Percentiles rank a stretch among this genome's conserved stretches.
phyloP scores from a whole-genome alignment of 129 eudicot genomes.

The Pulicaria dysenterica region DNA sequence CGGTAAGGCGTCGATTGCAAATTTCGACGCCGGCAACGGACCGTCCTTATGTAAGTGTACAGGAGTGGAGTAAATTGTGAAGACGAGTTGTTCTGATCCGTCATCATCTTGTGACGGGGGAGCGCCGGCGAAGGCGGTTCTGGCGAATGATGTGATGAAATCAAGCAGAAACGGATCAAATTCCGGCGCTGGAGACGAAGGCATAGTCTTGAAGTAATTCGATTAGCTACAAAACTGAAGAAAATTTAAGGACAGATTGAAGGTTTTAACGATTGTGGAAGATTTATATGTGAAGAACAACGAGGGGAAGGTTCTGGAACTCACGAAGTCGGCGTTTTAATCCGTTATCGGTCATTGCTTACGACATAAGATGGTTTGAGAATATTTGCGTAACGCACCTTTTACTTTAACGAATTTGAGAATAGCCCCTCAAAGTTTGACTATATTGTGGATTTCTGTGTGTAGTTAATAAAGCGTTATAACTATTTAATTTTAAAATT shows the following conservation, averaged over 20 bases:
- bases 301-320: slow-evolving; percentile 35
- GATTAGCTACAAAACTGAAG: background rate
- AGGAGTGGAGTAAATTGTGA: background rate
- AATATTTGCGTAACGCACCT: background rate
- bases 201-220: slow-evolving; percentile 10
- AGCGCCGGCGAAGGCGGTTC: slow-evolving; percentile 17
- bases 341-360: slow-evolving; percentile 28
- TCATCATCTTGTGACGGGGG: background rate
- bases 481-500: too few species aligned
- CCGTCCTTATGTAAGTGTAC: slow-evolving; percentile 8
- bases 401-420: background rate
- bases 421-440: slow-evolving; percentile 3
- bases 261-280: background rate
- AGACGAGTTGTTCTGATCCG: background rate
- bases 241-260: background rate
- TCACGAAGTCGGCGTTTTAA: background rate
- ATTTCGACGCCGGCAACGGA: slow-evolving; percentile 54
- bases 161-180: background rate
- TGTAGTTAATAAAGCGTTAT: too few species aligned
- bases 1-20: slow-evolving; percentile 54
- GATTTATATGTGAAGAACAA: background rate
- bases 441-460: background rate
- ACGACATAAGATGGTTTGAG: background rate
- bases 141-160: slow-evolving; percentile 21
- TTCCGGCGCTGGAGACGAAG: slow-evolving; percentile 21